A percentile compares a stretch with the other conserved stretches of the same genome.
These are phyloP conservation scores for Cucumis hystrix DNA, from an alignment of 306 rosid genomes.

Conservation along the genomic window DNA sequence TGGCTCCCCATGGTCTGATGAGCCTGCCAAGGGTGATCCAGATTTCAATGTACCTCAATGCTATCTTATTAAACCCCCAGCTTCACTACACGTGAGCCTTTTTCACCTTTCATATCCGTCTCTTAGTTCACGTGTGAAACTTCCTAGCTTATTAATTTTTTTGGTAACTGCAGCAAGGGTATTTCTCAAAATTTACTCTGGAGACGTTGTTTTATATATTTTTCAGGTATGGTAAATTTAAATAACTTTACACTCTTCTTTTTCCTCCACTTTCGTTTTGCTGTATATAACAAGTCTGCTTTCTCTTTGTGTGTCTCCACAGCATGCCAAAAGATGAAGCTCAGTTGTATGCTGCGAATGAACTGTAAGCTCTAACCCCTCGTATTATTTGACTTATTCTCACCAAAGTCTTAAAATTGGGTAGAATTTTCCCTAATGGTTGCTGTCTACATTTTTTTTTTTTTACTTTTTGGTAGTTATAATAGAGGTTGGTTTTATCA, in stretches of 20 bases:
- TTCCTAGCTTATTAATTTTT: background rate
- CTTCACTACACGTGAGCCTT: conserved; percentile 58
- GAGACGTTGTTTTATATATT: conserved; percentile 86
- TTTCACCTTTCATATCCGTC: background rate
- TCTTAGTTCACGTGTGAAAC: background rate
- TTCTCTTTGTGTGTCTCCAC: conserved; percentile 13
- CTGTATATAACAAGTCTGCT: background rate
- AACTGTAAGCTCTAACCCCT: conserved; percentile 49
- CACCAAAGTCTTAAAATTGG: background rate
- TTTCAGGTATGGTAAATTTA: conserved; percentile 56
- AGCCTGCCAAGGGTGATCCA: conserved; percentile 90
- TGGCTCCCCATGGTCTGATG: conserved; percentile 98
- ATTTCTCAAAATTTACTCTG: conserved; percentile 54
- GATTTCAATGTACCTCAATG: conserved; percentile 81
- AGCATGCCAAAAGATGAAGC: conserved; percentile 98
- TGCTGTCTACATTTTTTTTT: background rate
- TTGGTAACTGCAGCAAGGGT: conserved; percentile 50
- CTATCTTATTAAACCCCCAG: conserved; percentile 71
- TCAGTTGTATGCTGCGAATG: conserved; percentile 75
- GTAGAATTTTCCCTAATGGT: background rate
- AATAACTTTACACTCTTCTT: background rate
- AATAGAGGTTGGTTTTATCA: conserved; percentile 88
- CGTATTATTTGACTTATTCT: background rate
- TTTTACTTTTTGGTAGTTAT: conserved; percentile 25
- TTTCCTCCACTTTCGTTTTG: background rate